Conservation (phyloP, 23 red algal species). For the Rhodosorus marinus region DNA sequence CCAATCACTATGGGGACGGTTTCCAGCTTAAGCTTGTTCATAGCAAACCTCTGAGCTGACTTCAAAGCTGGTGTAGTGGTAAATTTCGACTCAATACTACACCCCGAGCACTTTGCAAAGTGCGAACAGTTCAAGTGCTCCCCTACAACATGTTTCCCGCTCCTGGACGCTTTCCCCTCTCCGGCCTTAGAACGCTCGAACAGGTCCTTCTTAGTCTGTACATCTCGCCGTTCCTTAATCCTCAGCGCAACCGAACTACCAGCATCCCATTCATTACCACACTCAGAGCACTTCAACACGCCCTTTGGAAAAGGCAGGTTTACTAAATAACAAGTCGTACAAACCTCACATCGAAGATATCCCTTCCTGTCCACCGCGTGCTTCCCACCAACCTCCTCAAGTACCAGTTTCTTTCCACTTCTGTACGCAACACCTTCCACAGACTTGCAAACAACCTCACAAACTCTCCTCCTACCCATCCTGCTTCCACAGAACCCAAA, state of each 20-base stretch:
- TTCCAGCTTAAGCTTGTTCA: background rate
- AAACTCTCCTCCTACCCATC: no score
- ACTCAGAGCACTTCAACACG: background rate
- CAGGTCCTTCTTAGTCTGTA: background rate
- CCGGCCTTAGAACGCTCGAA: background rate
- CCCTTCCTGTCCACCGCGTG: no score
- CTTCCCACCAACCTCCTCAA: no score
- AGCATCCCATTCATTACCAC: background rate
- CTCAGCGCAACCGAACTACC: background rate
- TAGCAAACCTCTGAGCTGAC: background rate
- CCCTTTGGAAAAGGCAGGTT: no score
- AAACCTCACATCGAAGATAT: no score
- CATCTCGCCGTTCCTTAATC: background rate
- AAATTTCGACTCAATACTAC: background rate
- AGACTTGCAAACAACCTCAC: no score
- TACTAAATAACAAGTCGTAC: no score
- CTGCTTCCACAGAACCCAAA: no score
- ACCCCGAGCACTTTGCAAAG: slow-evolving; percentile 5
- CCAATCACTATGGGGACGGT: background rate
- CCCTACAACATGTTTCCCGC: background rate
- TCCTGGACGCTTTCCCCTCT: no score
- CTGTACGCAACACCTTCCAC: no score
- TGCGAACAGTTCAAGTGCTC: background rate
- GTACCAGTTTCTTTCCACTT: no score
- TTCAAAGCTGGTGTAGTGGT: background rate